Evolutionary conservation across 1,139 yeast genomes (phyloP), one percentile per base, ranked within the genome.

Genomic region (Candida sanyaensis): DNA sequence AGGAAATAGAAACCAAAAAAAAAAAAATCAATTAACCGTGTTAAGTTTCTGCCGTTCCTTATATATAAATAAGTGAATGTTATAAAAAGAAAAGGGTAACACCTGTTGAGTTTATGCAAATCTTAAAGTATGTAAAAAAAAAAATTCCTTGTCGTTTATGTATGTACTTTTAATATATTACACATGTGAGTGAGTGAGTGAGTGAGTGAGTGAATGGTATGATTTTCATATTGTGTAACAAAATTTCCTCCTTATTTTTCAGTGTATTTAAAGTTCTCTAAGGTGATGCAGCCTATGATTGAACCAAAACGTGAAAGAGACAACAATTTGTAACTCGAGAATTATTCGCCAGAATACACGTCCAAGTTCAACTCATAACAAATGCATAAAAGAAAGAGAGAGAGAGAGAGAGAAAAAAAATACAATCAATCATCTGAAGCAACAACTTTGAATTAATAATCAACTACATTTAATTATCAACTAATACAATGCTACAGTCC

Each of bases 401-500:
- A 5, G 27, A 26, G 28, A 12, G 23, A 34, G n/a, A 13, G 26
- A 23, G 21, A 34, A 23, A 34, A 34, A 34, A 12, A 34, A 21
- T n/a, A 11, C 9, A 13, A 11, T 9, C 37, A 21, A 21, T 6
- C 37, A 13, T 34, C 37, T 13, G 5, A 34, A 34, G 21, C 9
- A 21, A 6, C 6, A 6, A 6, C 13, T 12, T 37, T 26, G 7
- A 29, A 26, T 33, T 26, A 23, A n/a, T 37, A 37, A 37, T 37
- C 40, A 26, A 10, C 40, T 8, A 26, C 13, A 24, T 6, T 27
- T 23, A 34, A 21, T 26, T 26, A n/a, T 34, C 37, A 28, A 37
- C 29, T 8, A 37, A n/a, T 37, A 31, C 34, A 6, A 52, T 53
- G 56, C 37, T 53, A 37, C 51, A 43, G 24, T 43, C 46, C 28